Evolutionary conservation across 805 yeast genomes (phyloP).

Genomic region (Wickerhamiella occidentalis): DNA sequence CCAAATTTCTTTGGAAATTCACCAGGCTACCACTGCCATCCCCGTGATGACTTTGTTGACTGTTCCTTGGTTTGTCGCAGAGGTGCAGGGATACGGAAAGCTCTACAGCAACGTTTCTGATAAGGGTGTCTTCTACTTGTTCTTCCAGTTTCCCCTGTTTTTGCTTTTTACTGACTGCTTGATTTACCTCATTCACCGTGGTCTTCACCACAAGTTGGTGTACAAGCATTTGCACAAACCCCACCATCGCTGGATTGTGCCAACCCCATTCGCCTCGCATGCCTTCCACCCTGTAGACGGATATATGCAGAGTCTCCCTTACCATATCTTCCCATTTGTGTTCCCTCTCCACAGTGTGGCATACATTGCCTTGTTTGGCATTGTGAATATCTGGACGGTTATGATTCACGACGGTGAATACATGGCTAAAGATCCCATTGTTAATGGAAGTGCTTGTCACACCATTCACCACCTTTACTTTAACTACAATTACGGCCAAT

Average conservation of each 20-base stretch:
- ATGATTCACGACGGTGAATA: slow-evolving; percentile 98
- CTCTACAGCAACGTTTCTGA: slow-evolving; percentile 57
- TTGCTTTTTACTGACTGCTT: slow-evolving; percentile 89
- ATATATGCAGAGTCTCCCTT: slow-evolving; percentile 82
- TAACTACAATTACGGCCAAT: slow-evolving; percentile 97
- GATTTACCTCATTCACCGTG: slow-evolving; percentile 81
- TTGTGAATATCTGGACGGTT: slow-evolving; percentile 96
- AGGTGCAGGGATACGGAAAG: slow-evolving; percentile 70
- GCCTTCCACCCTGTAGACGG: slow-evolving; percentile 99
- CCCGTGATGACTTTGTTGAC: slow-evolving; percentile 84
- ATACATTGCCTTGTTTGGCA: slow-evolving; percentile 69
- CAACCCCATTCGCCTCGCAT: slow-evolving; percentile 96
- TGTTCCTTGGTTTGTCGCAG: slow-evolving; percentile 79
- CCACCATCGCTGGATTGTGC: slow-evolving; percentile 97
- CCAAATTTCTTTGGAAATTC: slow-evolving; percentile 76
- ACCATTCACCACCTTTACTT: slow-evolving; percentile 93
- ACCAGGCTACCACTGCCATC: slow-evolving; percentile 65
- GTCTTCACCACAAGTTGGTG: slow-evolving; percentile 84
- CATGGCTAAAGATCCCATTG: slow-evolving; percentile 80
- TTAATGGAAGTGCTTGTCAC: slow-evolving; percentile 98
- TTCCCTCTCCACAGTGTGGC: slow-evolving; percentile 87
- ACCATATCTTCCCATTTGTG: slow-evolving; percentile 80
- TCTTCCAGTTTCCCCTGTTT: slow-evolving; percentile 62
- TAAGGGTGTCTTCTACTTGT: slow-evolving; percentile 49
- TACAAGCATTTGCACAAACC: slow-evolving; percentile 88